Percentiles rank a stretch among this genome's conserved stretches.
Conservation (phyloP, 1,284 basidiomycete species). For the Wallemia mellicola region DNA sequence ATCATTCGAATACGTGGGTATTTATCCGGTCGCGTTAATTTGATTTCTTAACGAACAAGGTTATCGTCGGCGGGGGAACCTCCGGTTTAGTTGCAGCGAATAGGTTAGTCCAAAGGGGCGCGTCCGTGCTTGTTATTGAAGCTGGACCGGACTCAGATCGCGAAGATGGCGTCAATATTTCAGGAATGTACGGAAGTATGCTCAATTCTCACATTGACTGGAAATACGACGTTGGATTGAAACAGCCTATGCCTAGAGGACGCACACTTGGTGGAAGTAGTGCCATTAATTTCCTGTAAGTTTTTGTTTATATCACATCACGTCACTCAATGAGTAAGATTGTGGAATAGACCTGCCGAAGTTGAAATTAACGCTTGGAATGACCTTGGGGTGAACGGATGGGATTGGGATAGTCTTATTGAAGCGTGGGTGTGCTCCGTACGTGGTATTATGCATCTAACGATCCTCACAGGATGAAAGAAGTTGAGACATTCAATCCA, state of each 20-base stretch:
- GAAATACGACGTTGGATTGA: not conserved
- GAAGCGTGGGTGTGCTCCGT: no score
- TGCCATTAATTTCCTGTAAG: not conserved
- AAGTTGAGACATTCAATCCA: slow-evolving; percentile 6
- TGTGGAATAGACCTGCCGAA: not conserved
- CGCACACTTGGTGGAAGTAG: not conserved
- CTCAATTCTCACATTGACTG: not conserved
- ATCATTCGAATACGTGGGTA: no score
- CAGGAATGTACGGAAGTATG: not conserved
- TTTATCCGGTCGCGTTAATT: no score
- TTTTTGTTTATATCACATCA: not conserved
- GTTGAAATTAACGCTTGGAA: slow-evolving; percentile 3
- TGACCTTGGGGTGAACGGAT: slow-evolving; percentile 2
- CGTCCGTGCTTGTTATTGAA: not conserved
- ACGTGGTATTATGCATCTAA: no score
- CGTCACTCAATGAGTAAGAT: not conserved
- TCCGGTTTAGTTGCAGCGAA: not conserved
- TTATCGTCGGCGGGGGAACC: not conserved
- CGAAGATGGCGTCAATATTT: not conserved
- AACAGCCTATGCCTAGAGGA: not conserved
- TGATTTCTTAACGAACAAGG: not conserved
- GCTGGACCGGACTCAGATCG: not conserved
- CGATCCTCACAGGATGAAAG: no score
- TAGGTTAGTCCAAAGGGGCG: not conserved
- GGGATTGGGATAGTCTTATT: slow-evolving; percentile 3